Evolutionary conservation across 495 filamentous ascomycete genomes (phyloP).

Genomic region (Apiosordaria backusii): DNA sequence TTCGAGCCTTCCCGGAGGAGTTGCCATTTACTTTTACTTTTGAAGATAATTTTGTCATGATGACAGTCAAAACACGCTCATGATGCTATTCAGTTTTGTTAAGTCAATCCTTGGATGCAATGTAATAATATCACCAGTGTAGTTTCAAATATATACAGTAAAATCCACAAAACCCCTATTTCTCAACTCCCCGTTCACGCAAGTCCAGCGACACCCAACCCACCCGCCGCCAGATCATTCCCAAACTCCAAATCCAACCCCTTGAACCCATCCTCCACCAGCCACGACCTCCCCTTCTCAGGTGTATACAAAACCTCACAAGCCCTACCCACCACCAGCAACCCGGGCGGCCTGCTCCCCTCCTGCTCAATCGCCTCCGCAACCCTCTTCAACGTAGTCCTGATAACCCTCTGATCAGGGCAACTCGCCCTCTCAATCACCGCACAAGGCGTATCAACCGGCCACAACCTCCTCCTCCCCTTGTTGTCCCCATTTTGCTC

Average conservation of each 20-base stretch:
- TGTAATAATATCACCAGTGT: background rate
- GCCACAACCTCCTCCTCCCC: conserved; percentile 42
- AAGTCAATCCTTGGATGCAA: background rate
- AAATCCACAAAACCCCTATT: background rate
- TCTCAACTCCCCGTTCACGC: conserved; percentile 2
- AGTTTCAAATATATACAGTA: background rate
- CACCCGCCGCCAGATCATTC: conserved; percentile 11
- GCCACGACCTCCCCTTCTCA: conserved; percentile 61
- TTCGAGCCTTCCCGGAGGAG: conserved; percentile 23
- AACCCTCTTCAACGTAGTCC: conserved; percentile 77
- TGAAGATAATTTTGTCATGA: background rate
- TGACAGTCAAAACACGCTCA: background rate
- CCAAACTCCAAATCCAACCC: conserved; percentile 50
- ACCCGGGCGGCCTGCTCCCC: conserved; percentile 82
- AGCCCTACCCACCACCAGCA: conserved; percentile 82
- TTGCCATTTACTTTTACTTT: conserved; percentile 2
- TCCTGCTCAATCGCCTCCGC: conserved; percentile 82
- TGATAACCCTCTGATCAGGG: conserved; percentile 87
- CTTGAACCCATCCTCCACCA: conserved; percentile 81
- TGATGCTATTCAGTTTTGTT: background rate
- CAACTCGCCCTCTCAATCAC: conserved; percentile 94
- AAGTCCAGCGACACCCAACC: conserved; percentile 15
- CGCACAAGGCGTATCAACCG: conserved; percentile 71
- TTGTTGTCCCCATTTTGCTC: conserved; percentile 28
- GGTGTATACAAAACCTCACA: conserved; percentile 70